These are phyloP conservation scores for Saturnispora silvae DNA, from an alignment of 805 yeast species.

Conservation along the genomic window DNA sequence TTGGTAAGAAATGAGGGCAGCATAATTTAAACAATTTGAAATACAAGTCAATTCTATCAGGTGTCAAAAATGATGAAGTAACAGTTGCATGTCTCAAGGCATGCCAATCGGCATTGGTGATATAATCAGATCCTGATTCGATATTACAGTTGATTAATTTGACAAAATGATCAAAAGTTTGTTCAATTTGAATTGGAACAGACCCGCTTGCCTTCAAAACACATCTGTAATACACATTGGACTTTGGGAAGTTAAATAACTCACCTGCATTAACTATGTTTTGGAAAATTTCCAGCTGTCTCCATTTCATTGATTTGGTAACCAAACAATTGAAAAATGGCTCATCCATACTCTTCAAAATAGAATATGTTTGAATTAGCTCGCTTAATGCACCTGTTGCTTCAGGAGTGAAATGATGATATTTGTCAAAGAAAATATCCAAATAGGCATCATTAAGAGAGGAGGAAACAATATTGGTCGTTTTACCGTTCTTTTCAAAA, in stretches of 20 bases:
- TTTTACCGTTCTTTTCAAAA: constrained; percentile 37
- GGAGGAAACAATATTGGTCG: constrained; percentile 58
- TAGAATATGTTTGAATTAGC: constrained; percentile 44
- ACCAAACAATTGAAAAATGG: constrained; percentile 74
- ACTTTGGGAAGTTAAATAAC: constrained; percentile 45
- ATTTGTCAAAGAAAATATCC: constrained; percentile 55
- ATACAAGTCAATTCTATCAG: constrained; percentile 41
- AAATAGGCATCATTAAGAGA: constrained; percentile 62
- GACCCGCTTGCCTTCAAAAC: constrained; percentile 61
- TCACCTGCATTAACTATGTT: constrained; percentile 53
- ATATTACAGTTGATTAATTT: constrained; percentile 33
- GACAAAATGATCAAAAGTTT: constrained; percentile 32
- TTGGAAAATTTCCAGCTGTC: constrained; percentile 49
- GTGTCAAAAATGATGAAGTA: constrained; percentile 29
- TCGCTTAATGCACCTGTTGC: constrained; percentile 48
- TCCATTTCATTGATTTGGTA: constrained; percentile 56
- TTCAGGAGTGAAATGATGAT: constrained; percentile 38
- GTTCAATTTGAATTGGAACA: constrained; percentile 39
- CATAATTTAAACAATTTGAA: constrained; percentile 42
- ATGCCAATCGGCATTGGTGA: constrained; percentile 80
- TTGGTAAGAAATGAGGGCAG: constrained; percentile 33
- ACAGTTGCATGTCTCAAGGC: constrained; percentile 74
- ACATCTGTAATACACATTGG: constrained; percentile 66
- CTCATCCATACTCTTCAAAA: constrained; percentile 55
- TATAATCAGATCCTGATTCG: constrained; percentile 38